These are phyloP conservation scores for Chlorella sp. DNA, from an alignment of 139 green algal species.

Conservation along the genomic window DNA sequence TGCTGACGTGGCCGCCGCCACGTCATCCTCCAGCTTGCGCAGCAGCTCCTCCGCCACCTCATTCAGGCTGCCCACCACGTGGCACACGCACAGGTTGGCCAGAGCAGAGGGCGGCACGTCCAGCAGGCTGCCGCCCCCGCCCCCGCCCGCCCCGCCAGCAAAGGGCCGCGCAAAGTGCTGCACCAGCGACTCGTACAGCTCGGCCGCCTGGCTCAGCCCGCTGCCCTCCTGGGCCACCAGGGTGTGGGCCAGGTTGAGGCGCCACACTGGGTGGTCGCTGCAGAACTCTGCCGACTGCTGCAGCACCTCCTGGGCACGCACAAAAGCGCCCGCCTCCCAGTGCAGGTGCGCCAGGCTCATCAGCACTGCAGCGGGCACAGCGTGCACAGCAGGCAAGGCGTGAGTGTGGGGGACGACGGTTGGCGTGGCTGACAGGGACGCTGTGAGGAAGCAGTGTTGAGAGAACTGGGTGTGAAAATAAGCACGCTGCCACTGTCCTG, in stretches of 20 bases:
- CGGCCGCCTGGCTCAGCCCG: slow-evolving; percentile 19
- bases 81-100: slow-evolving; percentile 93
- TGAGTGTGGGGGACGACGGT: too few relatives aligned
- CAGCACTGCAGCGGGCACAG: slow-evolving; percentile 58
- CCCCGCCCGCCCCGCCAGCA: neutral
- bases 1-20: slow-evolving; percentile 53
- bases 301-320: slow-evolving; percentile 77
- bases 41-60: slow-evolving; percentile 93
- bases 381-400: neutral
- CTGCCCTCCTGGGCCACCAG: slow-evolving; percentile 84
- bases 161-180: slow-evolving; percentile 21
- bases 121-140: slow-evolving; percentile 59
- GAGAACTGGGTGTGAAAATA: too few relatives aligned
- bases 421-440: neutral
- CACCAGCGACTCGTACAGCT: slow-evolving; percentile 50
- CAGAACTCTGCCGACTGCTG: slow-evolving; percentile 86
- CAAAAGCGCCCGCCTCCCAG: slow-evolving; percentile 86
- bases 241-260: slow-evolving; percentile 90
- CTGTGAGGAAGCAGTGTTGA: too few relatives aligned
- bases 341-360: slow-evolving; percentile 87
- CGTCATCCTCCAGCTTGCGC: slow-evolving; percentile 84
- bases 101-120: slow-evolving; percentile 85
- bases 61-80: slow-evolving; percentile 93
- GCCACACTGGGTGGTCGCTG: slow-evolving; percentile 85
- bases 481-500: too few relatives aligned